Evolutionary conservation across 495 filamentous ascomycete species (phyloP), one percentile per base, ranked within the genome.

Genomic region (Podospora australis): DNA sequence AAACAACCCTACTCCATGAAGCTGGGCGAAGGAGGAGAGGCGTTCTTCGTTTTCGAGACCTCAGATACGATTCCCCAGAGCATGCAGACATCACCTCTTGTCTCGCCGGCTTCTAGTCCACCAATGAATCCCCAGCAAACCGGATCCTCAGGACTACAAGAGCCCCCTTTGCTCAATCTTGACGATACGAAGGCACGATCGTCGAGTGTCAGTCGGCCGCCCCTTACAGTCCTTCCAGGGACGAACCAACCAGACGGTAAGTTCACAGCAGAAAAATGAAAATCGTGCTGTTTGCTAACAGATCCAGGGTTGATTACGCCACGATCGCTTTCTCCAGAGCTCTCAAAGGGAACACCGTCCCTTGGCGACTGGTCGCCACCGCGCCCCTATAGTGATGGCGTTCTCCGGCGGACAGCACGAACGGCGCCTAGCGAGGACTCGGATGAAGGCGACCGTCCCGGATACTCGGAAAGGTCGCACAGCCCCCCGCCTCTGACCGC

Each of bases 1-100:
- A 92, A 90, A 69, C 89, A 95, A 63, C 75, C 92, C 49, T 95
- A 94, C 75, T 78, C 92, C 14, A 97, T 99, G 92, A 99, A 99
- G 67, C 77, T 99, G 11, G 92, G 92, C 19, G 92, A 99, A 63
- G 94, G 87, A 6, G 92, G 92, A 26, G 94, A 99, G 69, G 92
- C 92, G 4, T 97, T 99, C 65, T 99, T 99, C 62, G 87, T 99
- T 29, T 97, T 99, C 60, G 90, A 96, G 68, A 97, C 92, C 4
- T 84, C 80, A 16, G 86, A 89, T 54, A 81, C 79, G 46, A 90
- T 99, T 44, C 92, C 92, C 17, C 84, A 81, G 56, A 88, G 84
- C 39, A 65, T 96, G 59, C 94, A 96, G 67, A 99, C 92, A 6
- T 96, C 90, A 10, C 94, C 92, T 21, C 69, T 96, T 35, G 85